phyloP scores from a whole-genome alignment of 139 green algal species.

The Chlorella sorokiniana region DNA sequence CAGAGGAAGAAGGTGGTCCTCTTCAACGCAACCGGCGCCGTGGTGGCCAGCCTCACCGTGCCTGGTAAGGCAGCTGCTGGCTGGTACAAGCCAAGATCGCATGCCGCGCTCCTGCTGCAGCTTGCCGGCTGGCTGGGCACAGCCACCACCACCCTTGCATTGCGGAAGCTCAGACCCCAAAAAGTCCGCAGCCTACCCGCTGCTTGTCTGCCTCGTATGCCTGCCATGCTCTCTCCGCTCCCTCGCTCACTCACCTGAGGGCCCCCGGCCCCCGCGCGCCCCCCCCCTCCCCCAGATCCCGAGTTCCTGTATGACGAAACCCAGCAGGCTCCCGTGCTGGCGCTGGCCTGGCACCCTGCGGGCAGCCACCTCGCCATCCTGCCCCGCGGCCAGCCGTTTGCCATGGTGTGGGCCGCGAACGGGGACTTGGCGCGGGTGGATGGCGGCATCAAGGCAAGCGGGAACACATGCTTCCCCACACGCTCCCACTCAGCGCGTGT shows the following conservation, averaged over 20 bases:
- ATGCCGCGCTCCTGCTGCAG: too few species aligned
- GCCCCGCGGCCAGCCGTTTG: slow-evolving; percentile 58
- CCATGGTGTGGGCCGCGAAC: slow-evolving; percentile 66
- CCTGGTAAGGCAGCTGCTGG: background rate
- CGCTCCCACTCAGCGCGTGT: too few species aligned
- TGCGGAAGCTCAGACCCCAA: too few species aligned
- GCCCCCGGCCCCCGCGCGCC: too few species aligned
- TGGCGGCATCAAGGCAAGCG: slow-evolving; percentile 66
- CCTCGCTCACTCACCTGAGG: too few species aligned
- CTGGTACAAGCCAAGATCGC: too few species aligned
- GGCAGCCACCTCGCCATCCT: slow-evolving; percentile 72
- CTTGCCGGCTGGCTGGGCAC: too few species aligned
- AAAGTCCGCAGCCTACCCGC: too few species aligned
- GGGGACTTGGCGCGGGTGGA: slow-evolving; percentile 71
- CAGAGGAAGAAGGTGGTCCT: slow-evolving; percentile 23
- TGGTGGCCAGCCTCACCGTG: slow-evolving; percentile 1
- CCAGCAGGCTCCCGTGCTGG: background rate
- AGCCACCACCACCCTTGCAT: too few species aligned
- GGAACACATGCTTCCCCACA: background rate
- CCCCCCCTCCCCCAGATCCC: background rate
- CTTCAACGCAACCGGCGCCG: background rate
- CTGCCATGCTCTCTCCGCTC: too few species aligned
- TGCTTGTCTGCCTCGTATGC: too few species aligned
- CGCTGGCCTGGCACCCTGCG: slow-evolving; percentile 65
- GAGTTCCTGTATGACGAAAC: slow-evolving; percentile 24